These are phyloP conservation scores for Gentiana dahurica DNA, from an alignment of 257 asterid genomes.

Conservation along the genomic window DNA sequence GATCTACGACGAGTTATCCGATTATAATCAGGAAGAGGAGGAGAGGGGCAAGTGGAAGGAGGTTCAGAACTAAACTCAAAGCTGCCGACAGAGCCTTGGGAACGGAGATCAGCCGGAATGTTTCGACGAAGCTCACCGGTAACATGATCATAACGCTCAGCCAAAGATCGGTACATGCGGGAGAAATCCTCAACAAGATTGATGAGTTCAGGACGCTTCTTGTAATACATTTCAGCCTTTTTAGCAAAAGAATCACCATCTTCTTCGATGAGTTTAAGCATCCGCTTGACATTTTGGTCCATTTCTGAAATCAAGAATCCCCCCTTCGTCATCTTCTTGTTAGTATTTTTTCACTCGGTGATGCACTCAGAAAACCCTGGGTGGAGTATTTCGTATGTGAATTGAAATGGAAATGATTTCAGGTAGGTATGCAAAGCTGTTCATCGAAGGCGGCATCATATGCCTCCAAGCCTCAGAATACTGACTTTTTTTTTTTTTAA, in stretches of 20 bases:
- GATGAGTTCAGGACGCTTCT: slow-evolving; percentile 73
- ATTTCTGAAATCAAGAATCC: slow-evolving; percentile 48
- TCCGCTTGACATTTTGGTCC: slow-evolving; percentile 65
- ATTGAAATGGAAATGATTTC: neutral
- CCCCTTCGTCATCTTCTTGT: slow-evolving; percentile 21
- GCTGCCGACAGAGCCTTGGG: slow-evolving; percentile 66
- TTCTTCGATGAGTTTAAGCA: slow-evolving; percentile 71
- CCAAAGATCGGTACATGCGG: slow-evolving; percentile 63
- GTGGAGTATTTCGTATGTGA: neutral
- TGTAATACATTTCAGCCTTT: slow-evolving; percentile 86
- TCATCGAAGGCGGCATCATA: too few species aligned
- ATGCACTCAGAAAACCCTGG: too few species aligned
- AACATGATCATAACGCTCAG: slow-evolving; percentile 70
- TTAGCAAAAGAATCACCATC: slow-evolving; percentile 91
- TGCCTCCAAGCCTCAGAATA: too few species aligned
- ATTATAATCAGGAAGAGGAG: slow-evolving; percentile 15
- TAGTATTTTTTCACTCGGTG: too few species aligned
- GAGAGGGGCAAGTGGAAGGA: slow-evolving; percentile 36
- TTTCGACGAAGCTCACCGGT: slow-evolving; percentile 68
- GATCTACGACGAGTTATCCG: slow-evolving; percentile 38
- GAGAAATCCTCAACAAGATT: slow-evolving; percentile 65
- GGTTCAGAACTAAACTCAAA: slow-evolving; percentile 72
- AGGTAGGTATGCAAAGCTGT: too few species aligned
- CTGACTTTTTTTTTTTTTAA: too few species aligned
- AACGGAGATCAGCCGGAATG: slow-evolving; percentile 75